Conservation (phyloP, 2,329 filamentous ascomycete genomes). For the Mariannaea sp. region DNA sequence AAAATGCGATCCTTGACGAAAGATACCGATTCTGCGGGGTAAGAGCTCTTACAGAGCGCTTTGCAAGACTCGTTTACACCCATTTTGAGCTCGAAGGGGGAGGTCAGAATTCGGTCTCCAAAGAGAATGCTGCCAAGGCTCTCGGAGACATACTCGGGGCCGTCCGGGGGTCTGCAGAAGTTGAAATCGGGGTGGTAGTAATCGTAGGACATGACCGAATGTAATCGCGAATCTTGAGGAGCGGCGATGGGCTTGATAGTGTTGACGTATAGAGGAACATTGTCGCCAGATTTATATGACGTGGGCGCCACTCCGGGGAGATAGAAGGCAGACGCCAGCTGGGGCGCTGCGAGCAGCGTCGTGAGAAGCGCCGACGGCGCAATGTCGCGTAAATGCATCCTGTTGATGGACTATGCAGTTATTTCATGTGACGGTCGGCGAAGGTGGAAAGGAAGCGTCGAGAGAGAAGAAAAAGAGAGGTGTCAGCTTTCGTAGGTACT, state of each 20-base stretch:
- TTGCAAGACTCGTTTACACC: conserved; percentile 86
- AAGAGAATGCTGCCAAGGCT: conserved; percentile 91
- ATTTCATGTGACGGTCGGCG: conserved; percentile 37
- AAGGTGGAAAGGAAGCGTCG: conserved; percentile 18
- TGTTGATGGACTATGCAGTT: conserved; percentile 10
- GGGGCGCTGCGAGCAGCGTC: conserved; percentile 56
- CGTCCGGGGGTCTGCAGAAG: conserved; percentile 81
- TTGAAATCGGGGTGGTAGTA: conserved; percentile 90
- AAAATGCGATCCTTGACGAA: conserved; percentile 85
- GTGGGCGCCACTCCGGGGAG: conserved; percentile 94
- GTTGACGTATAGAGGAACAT: conserved; percentile 90
- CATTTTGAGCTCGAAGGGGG: conserved; percentile 90
- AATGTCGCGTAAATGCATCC: conserved; percentile 54
- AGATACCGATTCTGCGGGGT: conserved; percentile 66
- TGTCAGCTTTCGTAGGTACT: conserved; percentile 14
- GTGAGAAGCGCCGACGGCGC: conserved; percentile 57
- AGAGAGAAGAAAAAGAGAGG: conserved; percentile 26
- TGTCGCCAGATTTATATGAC: conserved; percentile 80
- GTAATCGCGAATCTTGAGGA: conserved; percentile 76
- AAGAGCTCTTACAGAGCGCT: conserved; percentile 70
- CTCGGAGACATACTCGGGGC: conserved; percentile 80
- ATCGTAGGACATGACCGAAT: conserved; percentile 94
- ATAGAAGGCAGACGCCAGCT: conserved; percentile 78
- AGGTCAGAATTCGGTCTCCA: conserved; percentile 96
- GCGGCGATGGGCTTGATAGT: conserved; percentile 85